Percentiles rank a stretch among this genome's conserved stretches.
These are phyloP conservation scores for Monosporascus cannonballus DNA, from an alignment of 2,329 filamentous ascomycete genomes.

Conservation along the genomic window DNA sequence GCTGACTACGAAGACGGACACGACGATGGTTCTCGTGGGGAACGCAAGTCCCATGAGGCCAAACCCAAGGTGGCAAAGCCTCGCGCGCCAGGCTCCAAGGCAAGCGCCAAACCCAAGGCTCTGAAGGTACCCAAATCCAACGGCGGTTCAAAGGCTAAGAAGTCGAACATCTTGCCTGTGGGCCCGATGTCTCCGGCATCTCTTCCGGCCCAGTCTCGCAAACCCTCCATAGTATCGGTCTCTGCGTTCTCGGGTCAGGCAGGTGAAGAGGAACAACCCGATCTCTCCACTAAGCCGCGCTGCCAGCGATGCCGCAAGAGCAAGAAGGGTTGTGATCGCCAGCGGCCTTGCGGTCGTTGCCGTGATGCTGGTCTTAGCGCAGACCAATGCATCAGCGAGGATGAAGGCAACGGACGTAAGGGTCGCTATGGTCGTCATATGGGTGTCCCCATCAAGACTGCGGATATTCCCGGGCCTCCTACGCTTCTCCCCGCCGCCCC, in stretches of 20 bases:
- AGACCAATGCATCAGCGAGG: conserved; percentile 94
- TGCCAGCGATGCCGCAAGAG: conserved; percentile 99
- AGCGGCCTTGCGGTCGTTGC: conserved; percentile 91
- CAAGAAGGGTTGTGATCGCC: conserved; percentile 97
- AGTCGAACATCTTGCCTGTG: conserved; percentile 32
- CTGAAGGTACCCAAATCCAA: conserved; percentile 32
- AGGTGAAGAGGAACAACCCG: conserved; percentile 85
- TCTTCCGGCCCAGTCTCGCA: conserved; percentile 62
- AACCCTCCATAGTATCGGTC: conserved; percentile 64
- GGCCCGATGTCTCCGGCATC: conserved; percentile 59
- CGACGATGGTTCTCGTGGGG: conserved; percentile 31
- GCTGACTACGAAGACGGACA: conserved; percentile 43
- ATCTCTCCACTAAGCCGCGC: conserved; percentile 89
- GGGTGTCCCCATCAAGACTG: conserved; percentile 58
- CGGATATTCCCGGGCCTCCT: conserved; percentile 36
- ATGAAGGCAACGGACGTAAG: conserved; percentile 95
- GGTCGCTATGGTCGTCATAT: conserved; percentile 77
- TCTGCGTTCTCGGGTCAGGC: conserved; percentile 41
- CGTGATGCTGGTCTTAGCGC: conserved; percentile 90
- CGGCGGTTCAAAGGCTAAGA: conserved; percentile 48
- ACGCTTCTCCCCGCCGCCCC: conserved; percentile 34
- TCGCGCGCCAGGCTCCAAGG: conserved; percentile 32
- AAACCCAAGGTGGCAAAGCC: conserved; percentile 37
- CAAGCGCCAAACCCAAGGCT: conserved; percentile 36
- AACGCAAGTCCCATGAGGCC: conserved; percentile 34